A percentile compares a stretch with the other conserved stretches of the same genome.
Evolutionary conservation across 192 early-diverging fungal species (phyloP).

Genomic region (Cetraspora pellucida): DNA sequence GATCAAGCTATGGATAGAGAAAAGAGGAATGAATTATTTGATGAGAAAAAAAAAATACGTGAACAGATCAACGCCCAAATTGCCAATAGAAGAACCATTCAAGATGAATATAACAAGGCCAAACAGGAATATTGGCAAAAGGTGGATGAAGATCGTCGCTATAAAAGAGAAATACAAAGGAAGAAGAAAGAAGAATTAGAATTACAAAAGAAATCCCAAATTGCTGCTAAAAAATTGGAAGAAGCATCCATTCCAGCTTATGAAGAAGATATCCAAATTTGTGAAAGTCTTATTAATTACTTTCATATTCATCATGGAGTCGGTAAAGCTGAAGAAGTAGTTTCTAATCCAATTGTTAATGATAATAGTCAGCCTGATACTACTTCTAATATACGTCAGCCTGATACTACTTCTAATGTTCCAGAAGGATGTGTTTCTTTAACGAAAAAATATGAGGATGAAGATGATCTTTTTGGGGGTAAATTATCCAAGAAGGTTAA

Average conservation of each 20-base stretch:
- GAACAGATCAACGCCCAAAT: conserved; percentile 71
- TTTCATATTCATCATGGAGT: conserved; percentile 56
- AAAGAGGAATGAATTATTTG: conserved; percentile 65
- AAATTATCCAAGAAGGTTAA: conserved; percentile 66
- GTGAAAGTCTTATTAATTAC: conserved; percentile 79
- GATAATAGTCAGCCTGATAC: conserved; percentile 51
- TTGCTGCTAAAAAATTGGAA: conserved; percentile 79
- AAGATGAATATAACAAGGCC: conserved; percentile 69
- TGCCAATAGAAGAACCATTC: conserved; percentile 65
- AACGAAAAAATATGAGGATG: conserved; percentile 76
- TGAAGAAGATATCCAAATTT: conserved; percentile 80
- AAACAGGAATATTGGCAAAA: conserved; percentile 76
- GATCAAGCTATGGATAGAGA: conserved; percentile 65
- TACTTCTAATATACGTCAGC: conserved; percentile 56
- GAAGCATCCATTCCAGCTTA: conserved; percentile 87
- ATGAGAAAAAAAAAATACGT: conserved; percentile 72
- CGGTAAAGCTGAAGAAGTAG: conserved; percentile 38
- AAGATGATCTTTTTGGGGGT: conserved; percentile 76
- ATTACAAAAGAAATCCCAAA: conserved; percentile 65
- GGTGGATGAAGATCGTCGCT: conserved; percentile 69
- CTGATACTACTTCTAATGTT: conserved; percentile 58
- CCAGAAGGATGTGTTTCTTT: conserved; percentile 82
- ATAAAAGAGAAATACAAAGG: conserved; percentile 68
- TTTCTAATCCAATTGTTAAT: conserved; percentile 41
- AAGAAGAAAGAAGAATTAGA: conserved; percentile 67